Percentiles rank a stretch among this genome's conserved stretches.
These are phyloP conservation scores for Calonectria pseudoturangicola DNA, from an alignment of 2,329 filamentous ascomycete species.

Conservation along the genomic window DNA sequence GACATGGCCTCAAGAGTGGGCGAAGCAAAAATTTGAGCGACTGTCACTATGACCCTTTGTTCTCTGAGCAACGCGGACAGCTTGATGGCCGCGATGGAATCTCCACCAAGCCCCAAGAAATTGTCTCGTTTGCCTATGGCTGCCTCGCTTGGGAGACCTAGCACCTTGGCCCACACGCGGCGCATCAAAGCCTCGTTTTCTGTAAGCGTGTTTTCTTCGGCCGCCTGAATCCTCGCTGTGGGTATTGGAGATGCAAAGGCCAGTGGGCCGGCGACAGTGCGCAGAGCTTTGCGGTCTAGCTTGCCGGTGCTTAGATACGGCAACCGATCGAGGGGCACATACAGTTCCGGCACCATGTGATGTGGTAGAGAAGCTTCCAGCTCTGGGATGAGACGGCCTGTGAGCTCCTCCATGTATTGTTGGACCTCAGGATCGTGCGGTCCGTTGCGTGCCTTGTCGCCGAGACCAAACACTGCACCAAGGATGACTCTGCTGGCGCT, in stretches of 20 bases:
- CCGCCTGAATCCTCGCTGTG: background rate
- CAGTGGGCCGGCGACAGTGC: background rate
- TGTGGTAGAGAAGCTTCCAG: background rate
- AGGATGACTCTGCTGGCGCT: background rate
- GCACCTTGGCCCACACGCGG: slow-evolving; percentile 2
- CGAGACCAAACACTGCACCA: background rate
- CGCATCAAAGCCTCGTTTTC: background rate
- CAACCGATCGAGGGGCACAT: slow-evolving; percentile 5
- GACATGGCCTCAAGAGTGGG: background rate
- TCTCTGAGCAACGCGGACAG: background rate
- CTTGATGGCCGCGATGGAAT: background rate
- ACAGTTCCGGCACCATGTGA: background rate
- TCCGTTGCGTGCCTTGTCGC: background rate
- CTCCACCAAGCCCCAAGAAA: slow-evolving; percentile 4
- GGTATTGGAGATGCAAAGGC: background rate
- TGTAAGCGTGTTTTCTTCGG: background rate
- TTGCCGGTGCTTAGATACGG: background rate
- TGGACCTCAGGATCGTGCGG: background rate
- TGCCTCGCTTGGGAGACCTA: background rate
- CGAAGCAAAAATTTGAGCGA: background rate
- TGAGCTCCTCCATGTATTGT: slow-evolving; percentile 6
- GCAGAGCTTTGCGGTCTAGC: background rate
- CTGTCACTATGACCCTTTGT: background rate
- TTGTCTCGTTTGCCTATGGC: background rate
- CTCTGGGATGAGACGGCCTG: background rate